Percentiles rank a stretch among this genome's conserved stretches.
phyloP scores from a whole-genome alignment of 2,329 filamentous ascomycete genomes.

The Xylariaceae sp. region DNA sequence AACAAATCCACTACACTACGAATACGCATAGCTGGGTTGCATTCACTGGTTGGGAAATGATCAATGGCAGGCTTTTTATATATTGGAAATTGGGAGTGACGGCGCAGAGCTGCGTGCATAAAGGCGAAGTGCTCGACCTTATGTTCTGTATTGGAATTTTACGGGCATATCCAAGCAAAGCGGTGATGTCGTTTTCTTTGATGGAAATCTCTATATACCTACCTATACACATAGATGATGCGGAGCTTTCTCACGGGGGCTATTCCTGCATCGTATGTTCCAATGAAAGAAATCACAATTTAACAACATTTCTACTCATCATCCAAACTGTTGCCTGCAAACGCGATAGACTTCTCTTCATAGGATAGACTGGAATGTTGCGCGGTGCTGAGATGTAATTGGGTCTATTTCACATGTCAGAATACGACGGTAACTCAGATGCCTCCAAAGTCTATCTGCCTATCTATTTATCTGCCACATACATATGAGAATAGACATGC shows the following conservation, averaged over 20 bases:
- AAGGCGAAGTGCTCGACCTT: slow-evolving; percentile 41
- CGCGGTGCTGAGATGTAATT: too few relatives aligned
- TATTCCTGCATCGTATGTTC: slow-evolving; percentile 12
- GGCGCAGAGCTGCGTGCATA: slow-evolving; percentile 33
- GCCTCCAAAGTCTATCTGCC: too few relatives aligned
- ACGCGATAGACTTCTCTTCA: too few relatives aligned
- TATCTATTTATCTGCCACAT: too few relatives aligned
- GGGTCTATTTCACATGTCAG: too few relatives aligned
- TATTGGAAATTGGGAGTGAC: slow-evolving; percentile 27
- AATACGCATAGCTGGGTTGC: slow-evolving; percentile 22
- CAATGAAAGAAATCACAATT: slow-evolving; percentile 24
- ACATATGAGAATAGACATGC: too few relatives aligned
- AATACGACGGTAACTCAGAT: too few relatives aligned
- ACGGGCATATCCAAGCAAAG: slow-evolving; percentile 11
- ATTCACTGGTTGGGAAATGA: slow-evolving; percentile 27
- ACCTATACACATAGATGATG: slow-evolving; percentile 27
- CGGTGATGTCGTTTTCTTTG: slow-evolving; percentile 11
- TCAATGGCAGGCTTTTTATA: slow-evolving; percentile 8
- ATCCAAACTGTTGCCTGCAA: too few relatives aligned
- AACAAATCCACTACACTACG: slow-evolving; percentile 6
- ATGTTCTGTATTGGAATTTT: slow-evolving; percentile 26
- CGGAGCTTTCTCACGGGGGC: slow-evolving; percentile 23
- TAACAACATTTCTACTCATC: too few relatives aligned
- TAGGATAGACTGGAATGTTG: too few relatives aligned
- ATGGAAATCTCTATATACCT: slow-evolving; percentile 21